These are phyloP conservation scores for Nakazawaea ernobii DNA, from an alignment of 805 yeast species.

Conservation along the genomic window DNA sequence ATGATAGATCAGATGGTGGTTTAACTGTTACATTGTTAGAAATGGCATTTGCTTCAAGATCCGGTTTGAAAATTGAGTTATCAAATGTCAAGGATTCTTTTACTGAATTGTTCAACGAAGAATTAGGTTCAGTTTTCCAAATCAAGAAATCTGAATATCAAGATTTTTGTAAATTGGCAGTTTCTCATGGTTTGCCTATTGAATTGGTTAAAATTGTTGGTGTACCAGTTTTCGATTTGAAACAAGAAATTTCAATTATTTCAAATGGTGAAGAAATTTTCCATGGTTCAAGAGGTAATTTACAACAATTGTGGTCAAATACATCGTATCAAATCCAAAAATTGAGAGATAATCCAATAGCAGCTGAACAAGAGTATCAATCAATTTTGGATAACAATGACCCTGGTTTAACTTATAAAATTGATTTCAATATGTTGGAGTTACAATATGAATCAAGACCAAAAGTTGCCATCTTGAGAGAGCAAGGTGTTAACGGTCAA, in stretches of 20 bases:
- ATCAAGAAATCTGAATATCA: constrained; percentile 47
- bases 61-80: constrained; percentile 62
- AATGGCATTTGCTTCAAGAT: constrained; percentile 96
- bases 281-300: constrained; percentile 52
- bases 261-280: constrained; percentile 42
- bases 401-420: constrained; percentile 82
- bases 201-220: constrained; percentile 60
- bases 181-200: constrained; percentile 51
- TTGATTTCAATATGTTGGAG: constrained; percentile 61
- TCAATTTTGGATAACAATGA: constrained; percentile 72
- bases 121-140: constrained; percentile 95
- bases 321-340: constrained; percentile 89
- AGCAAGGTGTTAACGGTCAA: constrained; percentile 98
- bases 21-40: constrained; percentile 77
- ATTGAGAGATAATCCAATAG: constrained; percentile 88
- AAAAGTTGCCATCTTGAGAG: constrained; percentile 92
- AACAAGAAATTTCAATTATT: constrained; percentile 47
- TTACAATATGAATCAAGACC: constrained; percentile 54
- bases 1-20: constrained; percentile 97
- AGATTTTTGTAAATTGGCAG: constrained; percentile 50
- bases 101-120: constrained; percentile 78
- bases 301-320: constrained; percentile 81
- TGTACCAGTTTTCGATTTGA: constrained; percentile 48
- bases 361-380: constrained; percentile 82
- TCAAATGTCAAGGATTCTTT: constrained; percentile 36